Percentiles rank a stretch among this genome's conserved stretches.
These are phyloP conservation scores for Zoysia pacifica DNA, from an alignment of 176 grass and related monocot genomes.

Conservation along the genomic window DNA sequence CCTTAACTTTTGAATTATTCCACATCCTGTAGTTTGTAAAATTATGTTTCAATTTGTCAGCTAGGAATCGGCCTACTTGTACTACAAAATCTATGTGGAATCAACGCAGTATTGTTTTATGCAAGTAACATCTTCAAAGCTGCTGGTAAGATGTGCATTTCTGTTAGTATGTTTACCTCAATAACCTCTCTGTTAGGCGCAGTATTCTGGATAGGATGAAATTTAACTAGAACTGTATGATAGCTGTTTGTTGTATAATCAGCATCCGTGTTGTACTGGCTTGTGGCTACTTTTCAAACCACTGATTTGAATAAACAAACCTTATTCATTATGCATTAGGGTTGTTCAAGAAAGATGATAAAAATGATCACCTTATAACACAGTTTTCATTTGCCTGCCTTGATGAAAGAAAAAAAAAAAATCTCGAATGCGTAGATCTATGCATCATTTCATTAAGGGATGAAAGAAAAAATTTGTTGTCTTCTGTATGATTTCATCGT, in stretches of 20 bases:
- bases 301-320: neutral
- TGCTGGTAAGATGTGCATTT: conserved; percentile 50
- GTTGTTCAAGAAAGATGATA: conserved; percentile 14
- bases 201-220: neutral
- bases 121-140: conserved; percentile 86
- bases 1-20: neutral
- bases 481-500: neutral
- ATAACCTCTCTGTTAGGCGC: neutral
- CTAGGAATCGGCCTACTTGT: conserved; percentile 77
- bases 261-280: neutral
- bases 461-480: too few species aligned
- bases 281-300: neutral
- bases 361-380: neutral
- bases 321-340: neutral
- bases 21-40: neutral
- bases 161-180: neutral
- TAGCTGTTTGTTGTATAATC: conserved; percentile 13
- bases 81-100: conserved; percentile 83
- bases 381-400: neutral
- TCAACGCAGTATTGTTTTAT: conserved; percentile 88
- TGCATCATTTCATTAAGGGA: too few species aligned
- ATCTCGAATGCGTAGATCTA: too few species aligned
- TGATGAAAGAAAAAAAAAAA: neutral
- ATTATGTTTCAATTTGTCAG: conserved; percentile 37
- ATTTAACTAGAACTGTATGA: neutral